Base-by-base conservation (phyloP, 2,329 filamentous ascomycete genomes). In the Endoconidiophora polonica region DNA sequence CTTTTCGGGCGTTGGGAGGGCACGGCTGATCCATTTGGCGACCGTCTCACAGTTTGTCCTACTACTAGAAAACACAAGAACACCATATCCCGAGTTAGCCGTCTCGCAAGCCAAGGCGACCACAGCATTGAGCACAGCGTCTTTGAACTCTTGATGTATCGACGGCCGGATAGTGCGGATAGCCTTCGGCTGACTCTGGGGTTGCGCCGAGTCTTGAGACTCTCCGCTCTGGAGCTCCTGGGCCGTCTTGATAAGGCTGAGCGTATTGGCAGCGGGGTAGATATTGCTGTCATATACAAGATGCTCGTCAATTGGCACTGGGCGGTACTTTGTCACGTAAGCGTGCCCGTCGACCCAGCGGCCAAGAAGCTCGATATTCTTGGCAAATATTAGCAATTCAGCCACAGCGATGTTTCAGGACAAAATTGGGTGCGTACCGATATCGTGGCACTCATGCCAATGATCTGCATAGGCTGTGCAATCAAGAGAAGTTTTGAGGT, bases 371-470 rank as follows among this genome's bases (percentile, higher is more conserved):
- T 77, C 70, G 46, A 82, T 80, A 58, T 87, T 86, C 79, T 84
- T 50, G 2, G 14, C 4, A 20, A 14, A 26, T 40, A 40, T 38
- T 23, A n/a, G 14, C 20, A n/a, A 43, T 22, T 12, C 16, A 40
- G n/a, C 20, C 20, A 41, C 7, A n/a, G 10, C 20, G 18, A 18
- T 40, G 22, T 18, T 7, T 29, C 6, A 26, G 18, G n/a, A 14
- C 20, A 14, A 2, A 14, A 33, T n/a, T n/a, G 24, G 33, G 16
- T 3, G 63, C 72, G 58, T 65, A 83, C 81, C 49, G 79, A 78
- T 44, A 88, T 67, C 0, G 83, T 87, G 3, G 83, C 83, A 57
- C 83, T 87, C 83, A 88, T 87, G 56, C 81, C 83, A 52, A 86
- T 66, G 18, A 87, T 77, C 58, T 87, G 83, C 16, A 84, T 69